These are phyloP conservation scores for Rosa multiflora DNA, from an alignment of 306 rosid genomes.

Conservation along the genomic window DNA sequence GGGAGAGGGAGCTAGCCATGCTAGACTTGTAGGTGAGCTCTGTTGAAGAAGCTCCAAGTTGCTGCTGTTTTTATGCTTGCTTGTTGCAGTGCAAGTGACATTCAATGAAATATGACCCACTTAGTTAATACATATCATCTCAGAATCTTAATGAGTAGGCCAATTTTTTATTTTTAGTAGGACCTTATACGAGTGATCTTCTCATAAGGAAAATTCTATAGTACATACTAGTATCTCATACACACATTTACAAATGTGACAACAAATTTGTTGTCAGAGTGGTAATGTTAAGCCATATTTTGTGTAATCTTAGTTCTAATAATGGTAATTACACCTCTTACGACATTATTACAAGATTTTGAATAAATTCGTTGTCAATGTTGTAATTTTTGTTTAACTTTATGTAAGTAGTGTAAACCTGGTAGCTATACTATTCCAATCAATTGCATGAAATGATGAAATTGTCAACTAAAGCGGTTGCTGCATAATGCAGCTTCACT, in stretches of 20 bases:
- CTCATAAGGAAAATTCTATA: too few relatives aligned
- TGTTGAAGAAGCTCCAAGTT: not conserved
- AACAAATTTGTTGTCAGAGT: too few relatives aligned
- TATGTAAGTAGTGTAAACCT: not conserved
- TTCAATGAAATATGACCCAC: not conserved
- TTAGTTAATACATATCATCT: not conserved
- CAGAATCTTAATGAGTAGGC: not conserved
- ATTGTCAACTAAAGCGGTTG: not conserved
- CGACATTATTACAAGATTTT: too few relatives aligned
- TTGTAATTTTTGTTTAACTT: too few relatives aligned
- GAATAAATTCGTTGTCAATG: too few relatives aligned
- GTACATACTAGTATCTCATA: too few relatives aligned
- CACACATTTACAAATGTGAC: too few relatives aligned
- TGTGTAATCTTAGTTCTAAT: too few relatives aligned
- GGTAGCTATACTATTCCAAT: not conserved
- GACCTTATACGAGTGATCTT: not conserved
- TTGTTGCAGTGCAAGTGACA: not conserved
- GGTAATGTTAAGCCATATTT: too few relatives aligned
- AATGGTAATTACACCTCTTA: too few relatives aligned
- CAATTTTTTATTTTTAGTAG: not conserved
- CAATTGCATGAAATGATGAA: not conserved
- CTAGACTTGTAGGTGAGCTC: not conserved
- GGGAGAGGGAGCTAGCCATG: conserved; percentile 20
- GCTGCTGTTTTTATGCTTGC: conserved; percentile 4
- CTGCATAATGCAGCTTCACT: not conserved